Evolutionary conservation across 345 rosid species (phyloP).

Genomic region (Populus ilicifolia): DNA sequence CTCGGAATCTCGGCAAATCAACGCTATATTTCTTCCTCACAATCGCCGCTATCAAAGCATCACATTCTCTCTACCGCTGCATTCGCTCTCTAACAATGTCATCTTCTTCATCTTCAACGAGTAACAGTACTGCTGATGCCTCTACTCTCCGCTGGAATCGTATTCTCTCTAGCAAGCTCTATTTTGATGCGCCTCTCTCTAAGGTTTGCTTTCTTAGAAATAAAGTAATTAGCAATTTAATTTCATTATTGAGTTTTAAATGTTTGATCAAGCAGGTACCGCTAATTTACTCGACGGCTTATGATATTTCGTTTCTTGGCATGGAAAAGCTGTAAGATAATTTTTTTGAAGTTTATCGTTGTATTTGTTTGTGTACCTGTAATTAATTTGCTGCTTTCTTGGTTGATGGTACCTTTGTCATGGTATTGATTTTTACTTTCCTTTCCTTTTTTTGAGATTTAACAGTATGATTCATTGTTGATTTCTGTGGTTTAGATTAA

Average conservation of each 20-base stretch:
- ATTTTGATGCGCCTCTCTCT: slow-evolving; percentile 47
- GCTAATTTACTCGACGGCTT: slow-evolving; percentile 63
- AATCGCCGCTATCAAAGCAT: slow-evolving; percentile 25
- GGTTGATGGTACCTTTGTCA: no score
- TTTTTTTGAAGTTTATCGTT: not conserved
- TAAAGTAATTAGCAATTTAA: not conserved
- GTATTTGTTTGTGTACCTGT: not conserved
- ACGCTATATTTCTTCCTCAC: slow-evolving; percentile 30
- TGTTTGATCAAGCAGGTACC: slow-evolving; percentile 49
- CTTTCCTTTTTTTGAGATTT: no score
- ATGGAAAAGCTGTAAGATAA: slow-evolving; percentile 75
- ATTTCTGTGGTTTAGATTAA: no score
- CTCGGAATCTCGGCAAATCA: slow-evolving; percentile 33
- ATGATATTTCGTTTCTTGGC: slow-evolving; percentile 77
- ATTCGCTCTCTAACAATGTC: slow-evolving; percentile 22
- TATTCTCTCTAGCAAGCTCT: slow-evolving; percentile 74
- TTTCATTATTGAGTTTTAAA: no score
- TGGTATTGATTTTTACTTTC: no score
- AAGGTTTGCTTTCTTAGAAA: slow-evolving; percentile 30
- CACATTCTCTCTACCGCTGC: slow-evolving; percentile 22
- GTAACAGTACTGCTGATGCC: slow-evolving; percentile 16
- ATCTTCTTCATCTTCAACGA: slow-evolving; percentile 30
- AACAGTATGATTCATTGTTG: no score
- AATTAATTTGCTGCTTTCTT: not conserved
- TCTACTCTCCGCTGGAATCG: slow-evolving; percentile 55